Evolutionary conservation across 148 eudicot species (phyloP), one percentile per base, ranked within the genome.

Genomic region (Simmondsia chinensis): DNA sequence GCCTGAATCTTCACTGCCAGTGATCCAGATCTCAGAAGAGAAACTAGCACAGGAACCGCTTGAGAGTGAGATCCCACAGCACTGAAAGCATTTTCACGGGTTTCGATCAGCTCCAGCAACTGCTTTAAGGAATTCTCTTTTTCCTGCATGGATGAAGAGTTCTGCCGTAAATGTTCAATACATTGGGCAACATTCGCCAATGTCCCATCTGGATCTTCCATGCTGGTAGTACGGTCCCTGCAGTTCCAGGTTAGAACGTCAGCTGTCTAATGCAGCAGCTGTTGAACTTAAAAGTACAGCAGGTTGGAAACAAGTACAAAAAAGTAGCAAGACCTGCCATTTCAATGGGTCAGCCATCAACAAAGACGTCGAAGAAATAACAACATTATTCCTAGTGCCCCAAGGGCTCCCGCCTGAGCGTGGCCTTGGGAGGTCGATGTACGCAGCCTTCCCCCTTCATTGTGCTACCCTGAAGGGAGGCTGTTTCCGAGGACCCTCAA

Each of bases 61-160:
- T 91, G 99, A 34, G 99, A 91, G 68, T 91, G 99, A 69, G 96
- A 91, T 36, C 96, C 99, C 43, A 91, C 96, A 55, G 99, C 99
- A 68, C 99, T 74, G 59, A 91, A 77, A 60, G 96, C 99, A 72
- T 69, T 86, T 51, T 82, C 99, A 64, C 86, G 89, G 17, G 94
- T 79, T 47, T 86, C 87, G 34, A 86, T 82, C 49, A 91, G 89
- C 28, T 86, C 94, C 39, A 76, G 66, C 55, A 91, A 65, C 70
- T 79, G 85, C 73, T 60, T 82, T 59, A 91, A 66, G 42, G 76
- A 74, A 57, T 46, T 51, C 55, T 91, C 99, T 66, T 91, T 91
- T 39, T 91, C 99, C 60, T 79, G 86, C 18, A 52, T 54, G 10
- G 99, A 72, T 23, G 79, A 74, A 54, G 89, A 76, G 54, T 63